Evolutionary conservation across 768 basidiomycete species (phyloP).

Genomic region (Trametes meyenii): DNA sequence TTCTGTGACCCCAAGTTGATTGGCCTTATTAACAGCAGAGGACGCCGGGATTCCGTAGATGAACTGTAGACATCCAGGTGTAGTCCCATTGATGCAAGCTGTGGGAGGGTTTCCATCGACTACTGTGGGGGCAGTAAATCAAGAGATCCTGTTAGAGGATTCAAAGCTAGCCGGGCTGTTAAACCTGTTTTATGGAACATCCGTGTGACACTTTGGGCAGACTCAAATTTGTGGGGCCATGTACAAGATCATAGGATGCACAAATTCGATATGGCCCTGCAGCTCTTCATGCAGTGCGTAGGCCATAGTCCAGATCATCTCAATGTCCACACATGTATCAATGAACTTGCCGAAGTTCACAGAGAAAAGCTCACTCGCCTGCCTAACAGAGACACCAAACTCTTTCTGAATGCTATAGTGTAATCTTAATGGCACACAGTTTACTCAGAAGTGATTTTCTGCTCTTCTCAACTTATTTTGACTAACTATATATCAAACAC

Average conservation of each 20-base stretch:
- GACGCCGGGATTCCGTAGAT: conserved; percentile 34
- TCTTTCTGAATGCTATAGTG: too few relatives aligned
- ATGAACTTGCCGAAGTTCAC: conserved; percentile 31
- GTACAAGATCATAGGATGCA: conserved; percentile 34
- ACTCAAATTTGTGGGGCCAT: neutral
- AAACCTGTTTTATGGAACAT: neutral
- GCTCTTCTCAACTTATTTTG: too few relatives aligned
- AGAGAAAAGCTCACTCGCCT: conserved; percentile 32
- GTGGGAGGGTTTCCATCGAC: conserved; percentile 5
- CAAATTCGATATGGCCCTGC: conserved; percentile 28
- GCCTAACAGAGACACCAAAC: conserved; percentile 26
- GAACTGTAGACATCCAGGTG: conserved; percentile 32
- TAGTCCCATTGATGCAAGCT: conserved; percentile 31
- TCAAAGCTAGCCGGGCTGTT: conserved; percentile 28
- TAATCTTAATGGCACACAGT: too few relatives aligned
- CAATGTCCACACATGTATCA: conserved; percentile 23
- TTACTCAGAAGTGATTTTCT: too few relatives aligned
- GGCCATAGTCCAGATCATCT: conserved; percentile 30
- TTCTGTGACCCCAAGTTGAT: conserved; percentile 37
- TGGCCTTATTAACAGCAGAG: conserved; percentile 21
- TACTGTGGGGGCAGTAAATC: conserved; percentile 21
- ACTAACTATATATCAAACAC: too few relatives aligned
- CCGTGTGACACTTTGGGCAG: too few relatives aligned
- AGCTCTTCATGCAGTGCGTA: conserved; percentile 34
- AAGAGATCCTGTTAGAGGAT: neutral